These are phyloP conservation scores for Aspergillus sp. DNA, from an alignment of 2,329 filamentous ascomycete genomes.

Conservation along the genomic window DNA sequence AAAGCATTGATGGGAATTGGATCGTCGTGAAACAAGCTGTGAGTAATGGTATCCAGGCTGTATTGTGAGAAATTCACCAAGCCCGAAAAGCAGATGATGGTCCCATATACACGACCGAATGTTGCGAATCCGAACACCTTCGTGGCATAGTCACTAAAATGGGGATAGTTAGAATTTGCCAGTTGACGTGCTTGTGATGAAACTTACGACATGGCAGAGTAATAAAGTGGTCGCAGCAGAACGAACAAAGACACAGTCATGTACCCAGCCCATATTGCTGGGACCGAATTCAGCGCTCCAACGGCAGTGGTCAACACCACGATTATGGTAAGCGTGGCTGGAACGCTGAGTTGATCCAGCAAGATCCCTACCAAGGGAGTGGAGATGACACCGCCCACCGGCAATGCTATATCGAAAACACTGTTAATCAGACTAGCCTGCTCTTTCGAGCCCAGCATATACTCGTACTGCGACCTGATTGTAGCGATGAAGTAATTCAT, in stretches of 20 bases:
- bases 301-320: slow-evolving; percentile 69
- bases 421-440: slow-evolving; percentile 68
- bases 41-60: slow-evolving; percentile 71
- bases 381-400: slow-evolving; percentile 72
- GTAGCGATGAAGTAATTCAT: slow-evolving; percentile 96
- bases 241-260: slow-evolving; percentile 78
- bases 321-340: slow-evolving; percentile 64
- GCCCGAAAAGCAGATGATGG: slow-evolving; percentile 81
- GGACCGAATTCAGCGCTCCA: slow-evolving; percentile 70
- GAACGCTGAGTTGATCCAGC: slow-evolving; percentile 72
- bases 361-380: slow-evolving; percentile 80
- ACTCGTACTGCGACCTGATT: slow-evolving; percentile 74
- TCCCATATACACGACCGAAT: slow-evolving; percentile 86
- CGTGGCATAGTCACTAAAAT: slow-evolving; percentile 67
- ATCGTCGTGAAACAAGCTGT: slow-evolving; percentile 65
- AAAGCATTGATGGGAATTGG: slow-evolving; percentile 74
- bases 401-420: slow-evolving; percentile 79
- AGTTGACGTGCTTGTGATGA: neutral
- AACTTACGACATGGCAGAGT: slow-evolving; percentile 71
- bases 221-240: slow-evolving; percentile 82
- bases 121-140: slow-evolving; percentile 92
- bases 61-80: slow-evolving; percentile 79
- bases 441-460: slow-evolving; percentile 60
- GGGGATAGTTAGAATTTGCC: too few species aligned
- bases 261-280: slow-evolving; percentile 61